Conservation (phyloP, 2,329 filamentous ascomycete genomes). For the Venturia effusa region DNA sequence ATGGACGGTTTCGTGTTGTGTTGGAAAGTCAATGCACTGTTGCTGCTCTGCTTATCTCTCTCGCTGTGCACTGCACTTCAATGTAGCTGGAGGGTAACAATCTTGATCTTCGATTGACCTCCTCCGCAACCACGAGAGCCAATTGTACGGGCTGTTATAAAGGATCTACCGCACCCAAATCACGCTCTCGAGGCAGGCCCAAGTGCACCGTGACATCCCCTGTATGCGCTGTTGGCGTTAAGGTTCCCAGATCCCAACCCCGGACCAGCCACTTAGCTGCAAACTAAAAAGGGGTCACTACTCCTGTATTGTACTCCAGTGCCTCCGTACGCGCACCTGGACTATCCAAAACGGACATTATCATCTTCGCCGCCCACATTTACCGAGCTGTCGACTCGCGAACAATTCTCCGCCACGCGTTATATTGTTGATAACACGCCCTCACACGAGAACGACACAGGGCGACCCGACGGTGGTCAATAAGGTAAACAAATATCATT, state of each 20-base stretch:
- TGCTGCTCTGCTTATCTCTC: background rate
- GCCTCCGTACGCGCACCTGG: background rate
- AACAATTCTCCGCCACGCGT: background rate
- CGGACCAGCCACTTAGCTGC: too few relatives aligned
- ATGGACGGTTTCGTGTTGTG: slow-evolving; percentile 1
- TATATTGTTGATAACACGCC: background rate
- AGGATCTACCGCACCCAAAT: background rate
- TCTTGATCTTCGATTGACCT: background rate
- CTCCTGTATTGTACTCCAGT: background rate
- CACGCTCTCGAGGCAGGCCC: background rate
- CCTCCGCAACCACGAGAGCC: background rate
- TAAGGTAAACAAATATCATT: background rate
- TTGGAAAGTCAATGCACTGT: background rate
- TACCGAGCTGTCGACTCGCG: background rate
- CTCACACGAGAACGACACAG: background rate
- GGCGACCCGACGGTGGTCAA: background rate
- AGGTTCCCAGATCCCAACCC: too few relatives aligned
- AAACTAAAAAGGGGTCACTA: background rate
- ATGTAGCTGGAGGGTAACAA: too few relatives aligned
- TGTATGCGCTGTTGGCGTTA: too few relatives aligned
- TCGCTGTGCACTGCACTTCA: too few relatives aligned
- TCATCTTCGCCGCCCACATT: background rate
- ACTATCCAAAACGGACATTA: background rate
- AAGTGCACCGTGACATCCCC: background rate
- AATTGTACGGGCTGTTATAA: background rate